Conservation (phyloP, 495 filamentous ascomycete genomes). For the Rusavskia elegans region DNA sequence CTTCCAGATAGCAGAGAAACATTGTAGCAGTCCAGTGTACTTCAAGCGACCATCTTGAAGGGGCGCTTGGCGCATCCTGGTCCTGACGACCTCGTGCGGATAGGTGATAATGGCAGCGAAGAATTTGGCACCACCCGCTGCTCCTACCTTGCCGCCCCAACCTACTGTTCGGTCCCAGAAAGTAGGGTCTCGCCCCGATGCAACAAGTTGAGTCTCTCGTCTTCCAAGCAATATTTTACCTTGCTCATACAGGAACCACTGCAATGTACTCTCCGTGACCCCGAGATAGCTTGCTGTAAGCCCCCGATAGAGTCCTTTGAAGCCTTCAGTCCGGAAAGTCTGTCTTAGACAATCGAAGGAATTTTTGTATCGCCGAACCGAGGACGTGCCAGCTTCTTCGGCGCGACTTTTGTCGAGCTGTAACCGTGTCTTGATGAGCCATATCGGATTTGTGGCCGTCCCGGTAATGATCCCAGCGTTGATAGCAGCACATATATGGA, state of each 20-base stretch:
- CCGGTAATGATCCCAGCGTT: constrained; percentile 40
- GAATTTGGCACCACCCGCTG: constrained; percentile 39
- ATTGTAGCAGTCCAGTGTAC: constrained; percentile 38
- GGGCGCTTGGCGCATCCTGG: constrained; percentile 38
- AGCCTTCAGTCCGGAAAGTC: constrained; percentile 35
- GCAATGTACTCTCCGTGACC: constrained; percentile 38
- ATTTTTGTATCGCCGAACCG: constrained; percentile 33
- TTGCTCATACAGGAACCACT: constrained; percentile 44
- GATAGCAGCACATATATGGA: constrained; percentile 36
- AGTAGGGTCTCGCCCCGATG: constrained; percentile 20
- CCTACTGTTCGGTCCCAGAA: constrained; percentile 30
- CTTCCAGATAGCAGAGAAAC: constrained; percentile 34
- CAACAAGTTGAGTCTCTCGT: constrained; percentile 22
- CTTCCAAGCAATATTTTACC: constrained; percentile 32
- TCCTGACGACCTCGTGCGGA: constrained; percentile 60
- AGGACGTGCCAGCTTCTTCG: constrained; percentile 20
- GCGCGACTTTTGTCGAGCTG: constrained; percentile 38
- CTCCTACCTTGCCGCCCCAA: constrained; percentile 31
- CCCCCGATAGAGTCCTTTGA: constrained; percentile 37
- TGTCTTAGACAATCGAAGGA: constrained; percentile 38
- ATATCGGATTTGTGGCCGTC: constrained; percentile 45
- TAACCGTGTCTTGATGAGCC: constrained; percentile 43
- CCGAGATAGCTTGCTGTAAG: constrained; percentile 40
- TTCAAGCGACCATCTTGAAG: constrained; percentile 26
- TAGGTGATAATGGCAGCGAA: constrained; percentile 40